Evolutionary conservation across 2,329 filamentous ascomycete species (phyloP).

Genomic region (Penicillium psychrosexuale): DNA sequence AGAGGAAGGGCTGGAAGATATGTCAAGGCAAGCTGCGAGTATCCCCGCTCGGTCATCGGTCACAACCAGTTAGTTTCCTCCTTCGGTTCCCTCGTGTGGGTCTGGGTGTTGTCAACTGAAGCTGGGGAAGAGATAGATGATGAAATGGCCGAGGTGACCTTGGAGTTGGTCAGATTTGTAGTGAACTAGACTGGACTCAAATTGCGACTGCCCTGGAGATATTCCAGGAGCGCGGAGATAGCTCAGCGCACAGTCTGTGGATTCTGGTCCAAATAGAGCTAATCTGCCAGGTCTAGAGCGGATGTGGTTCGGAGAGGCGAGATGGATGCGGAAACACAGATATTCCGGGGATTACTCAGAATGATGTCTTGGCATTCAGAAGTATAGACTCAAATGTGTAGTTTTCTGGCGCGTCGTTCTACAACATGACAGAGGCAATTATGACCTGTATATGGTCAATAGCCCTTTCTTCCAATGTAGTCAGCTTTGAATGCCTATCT

Average conservation of each 20-base stretch:
- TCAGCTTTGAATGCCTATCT: neutral
- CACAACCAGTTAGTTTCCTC: neutral
- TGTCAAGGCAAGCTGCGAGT: neutral
- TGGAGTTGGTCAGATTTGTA: neutral
- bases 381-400: neutral
- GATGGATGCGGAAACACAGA: slow-evolving; percentile 2
- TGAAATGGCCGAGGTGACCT: neutral
- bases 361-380: slow-evolving; percentile 1
- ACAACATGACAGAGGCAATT: neutral
- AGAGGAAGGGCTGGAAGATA: slow-evolving; percentile 9
- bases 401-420: neutral
- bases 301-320: slow-evolving; percentile 9
- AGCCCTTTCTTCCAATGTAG: neutral
- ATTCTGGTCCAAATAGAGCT: slow-evolving; percentile 9
- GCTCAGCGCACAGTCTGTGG: slow-evolving; percentile 7
- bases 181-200: neutral
- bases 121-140: neutral
- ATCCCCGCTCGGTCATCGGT: neutral
- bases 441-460: neutral
- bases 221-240: slow-evolving; percentile 7
- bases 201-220: slow-evolving; percentile 5
- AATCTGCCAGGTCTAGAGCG: slow-evolving; percentile 5
- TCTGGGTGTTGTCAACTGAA: neutral
- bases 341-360: slow-evolving; percentile 9
- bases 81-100: neutral